Evolutionary conservation across 2,329 filamentous ascomycete species (phyloP).

Genomic region (Beauveria brongniartii): DNA sequence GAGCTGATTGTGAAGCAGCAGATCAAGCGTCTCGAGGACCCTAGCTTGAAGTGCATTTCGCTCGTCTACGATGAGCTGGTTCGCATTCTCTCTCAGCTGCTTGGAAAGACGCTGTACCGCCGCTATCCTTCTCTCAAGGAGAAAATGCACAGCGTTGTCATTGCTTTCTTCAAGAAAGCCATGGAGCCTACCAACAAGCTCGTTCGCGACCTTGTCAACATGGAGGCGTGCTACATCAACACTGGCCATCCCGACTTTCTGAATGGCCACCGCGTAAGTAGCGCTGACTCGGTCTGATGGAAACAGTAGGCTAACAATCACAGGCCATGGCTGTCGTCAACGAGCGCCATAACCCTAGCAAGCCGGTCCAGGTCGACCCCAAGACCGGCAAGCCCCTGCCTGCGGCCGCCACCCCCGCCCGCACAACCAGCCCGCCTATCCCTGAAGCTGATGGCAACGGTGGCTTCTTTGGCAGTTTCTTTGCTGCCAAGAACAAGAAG

Average conservation of each 20-base stretch:
- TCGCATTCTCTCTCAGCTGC: slow-evolving; percentile 82
- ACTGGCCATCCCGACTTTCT: slow-evolving; percentile 97
- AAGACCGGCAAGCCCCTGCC: slow-evolving; percentile 96
- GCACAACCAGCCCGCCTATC: slow-evolving; percentile 68
- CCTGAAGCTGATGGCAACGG: slow-evolving; percentile 47
- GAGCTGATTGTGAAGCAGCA: slow-evolving; percentile 98
- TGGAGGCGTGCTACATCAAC: slow-evolving; percentile 98
- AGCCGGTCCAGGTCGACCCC: slow-evolving; percentile 91
- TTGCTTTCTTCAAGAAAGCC: slow-evolving; percentile 92
- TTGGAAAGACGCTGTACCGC: slow-evolving; percentile 82
- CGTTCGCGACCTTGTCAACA: slow-evolving; percentile 81
- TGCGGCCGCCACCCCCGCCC: slow-evolving; percentile 52
- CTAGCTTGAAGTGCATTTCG: slow-evolving; percentile 93
- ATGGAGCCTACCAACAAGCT: slow-evolving; percentile 99
- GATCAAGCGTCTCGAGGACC: slow-evolving; percentile 92
- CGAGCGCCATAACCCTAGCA: slow-evolving; percentile 72
- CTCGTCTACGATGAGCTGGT: slow-evolving; percentile 96
- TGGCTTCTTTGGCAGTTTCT: slow-evolving; percentile 98
- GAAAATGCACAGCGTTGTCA: slow-evolving; percentile 89
- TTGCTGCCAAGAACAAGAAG: slow-evolving; percentile 99
- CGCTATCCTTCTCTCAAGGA: slow-evolving; percentile 93
- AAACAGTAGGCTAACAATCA: slow-evolving; percentile 14
- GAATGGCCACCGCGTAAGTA: slow-evolving; percentile 75
- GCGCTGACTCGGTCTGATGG: slow-evolving; percentile 12
- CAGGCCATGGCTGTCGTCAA: slow-evolving; percentile 96